phyloP scores from a whole-genome alignment of 495 filamentous ascomycete genomes.

The Penicillium mononematosum region DNA sequence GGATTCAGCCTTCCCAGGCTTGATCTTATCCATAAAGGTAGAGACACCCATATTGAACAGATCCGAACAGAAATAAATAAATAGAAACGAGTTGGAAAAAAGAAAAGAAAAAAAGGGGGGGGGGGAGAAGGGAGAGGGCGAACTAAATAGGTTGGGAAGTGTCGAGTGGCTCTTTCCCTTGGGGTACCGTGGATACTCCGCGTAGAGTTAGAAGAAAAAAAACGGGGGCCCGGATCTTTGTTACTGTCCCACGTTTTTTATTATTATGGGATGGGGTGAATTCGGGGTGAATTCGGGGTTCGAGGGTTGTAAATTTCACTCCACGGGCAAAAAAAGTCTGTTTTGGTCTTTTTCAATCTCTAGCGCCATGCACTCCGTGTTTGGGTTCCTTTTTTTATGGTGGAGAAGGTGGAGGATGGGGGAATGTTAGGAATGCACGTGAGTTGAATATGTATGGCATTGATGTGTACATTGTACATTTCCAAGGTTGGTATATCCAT shows the following conservation, averaged over 20 bases:
- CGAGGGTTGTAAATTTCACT: slow-evolving; percentile 32
- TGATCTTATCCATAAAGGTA: slow-evolving; percentile 35
- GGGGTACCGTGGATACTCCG: slow-evolving; percentile 33
- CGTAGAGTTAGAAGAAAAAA: slow-evolving; percentile 1
- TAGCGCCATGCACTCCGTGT: slow-evolving; percentile 20
- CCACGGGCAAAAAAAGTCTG: slow-evolving; percentile 21
- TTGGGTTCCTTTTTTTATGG: slow-evolving; percentile 16
- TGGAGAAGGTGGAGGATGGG: slow-evolving; percentile 28
- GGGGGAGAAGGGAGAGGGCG: slow-evolving; percentile 8
- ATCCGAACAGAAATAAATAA: slow-evolving; percentile 1
- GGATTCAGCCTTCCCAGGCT: slow-evolving; percentile 31
- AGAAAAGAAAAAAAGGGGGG: slow-evolving; percentile 4
- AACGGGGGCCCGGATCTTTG: slow-evolving; percentile 41
- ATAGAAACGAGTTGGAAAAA: slow-evolving; percentile 15
- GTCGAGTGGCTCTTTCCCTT: slow-evolving; percentile 23
- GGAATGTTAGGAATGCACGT: slow-evolving; percentile 5
- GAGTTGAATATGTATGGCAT: background rate
- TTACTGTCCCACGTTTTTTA: slow-evolving; percentile 26
- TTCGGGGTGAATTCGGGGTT: slow-evolving; percentile 21
- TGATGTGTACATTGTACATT: background rate
- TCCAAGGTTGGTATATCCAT: no score
- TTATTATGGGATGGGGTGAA: background rate
- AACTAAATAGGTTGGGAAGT: slow-evolving; percentile 28
- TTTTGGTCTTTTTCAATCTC: background rate
- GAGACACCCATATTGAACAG: slow-evolving; percentile 39